Evolutionary conservation across 1,284 basidiomycete genomes (phyloP), one percentile per base, ranked within the genome.

Genomic region (Inonotus hispidus): DNA sequence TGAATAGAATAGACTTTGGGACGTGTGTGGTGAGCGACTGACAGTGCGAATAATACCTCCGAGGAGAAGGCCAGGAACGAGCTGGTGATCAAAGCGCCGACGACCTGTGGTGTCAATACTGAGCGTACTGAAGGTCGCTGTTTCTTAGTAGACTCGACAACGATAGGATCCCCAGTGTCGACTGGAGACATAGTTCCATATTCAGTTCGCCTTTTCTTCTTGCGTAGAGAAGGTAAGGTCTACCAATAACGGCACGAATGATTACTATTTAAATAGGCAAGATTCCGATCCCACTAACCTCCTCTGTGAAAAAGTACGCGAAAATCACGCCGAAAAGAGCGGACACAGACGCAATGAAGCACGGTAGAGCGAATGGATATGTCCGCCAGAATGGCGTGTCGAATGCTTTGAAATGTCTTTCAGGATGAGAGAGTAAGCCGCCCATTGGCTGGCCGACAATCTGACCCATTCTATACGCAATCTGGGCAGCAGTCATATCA

Each of bases 331-430:
- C 62, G 19, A 59, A n/a, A 11, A 66, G 32, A 0, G 67, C 68
- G 58, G 67, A 64, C 13, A 56, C 63, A 5, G 62, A 62, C 6
- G 66, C 64, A 41, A 66, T 65, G 41, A 69, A 60, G 55, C 66
- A 69, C 5, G 68, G 68, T 7, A 69, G 50, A 21, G 67, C 32
- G 50, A 66, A 69, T 10, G 68, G 68, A 35, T 69, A 66, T 37
- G 58, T 53, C 10, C 49, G 53, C 68, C 68, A 69, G 43, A 69
- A 69, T 13, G 60, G 61, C 21, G 66, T 64, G 32, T 63, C 39
- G 38, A 68, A 68, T 19, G 46, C n/a, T 10, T 61, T 49, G 39
- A 68, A 65, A 32, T 63, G 61, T 43, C 64, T 58, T 41, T 66
- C 66, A 19, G 68, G 68, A 29, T 67, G 63, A 8, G 66, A 60